Base-by-base conservation (phyloP, 2,329 filamentous ascomycete species). In the Talaromyces albobiverticillius region DNA sequence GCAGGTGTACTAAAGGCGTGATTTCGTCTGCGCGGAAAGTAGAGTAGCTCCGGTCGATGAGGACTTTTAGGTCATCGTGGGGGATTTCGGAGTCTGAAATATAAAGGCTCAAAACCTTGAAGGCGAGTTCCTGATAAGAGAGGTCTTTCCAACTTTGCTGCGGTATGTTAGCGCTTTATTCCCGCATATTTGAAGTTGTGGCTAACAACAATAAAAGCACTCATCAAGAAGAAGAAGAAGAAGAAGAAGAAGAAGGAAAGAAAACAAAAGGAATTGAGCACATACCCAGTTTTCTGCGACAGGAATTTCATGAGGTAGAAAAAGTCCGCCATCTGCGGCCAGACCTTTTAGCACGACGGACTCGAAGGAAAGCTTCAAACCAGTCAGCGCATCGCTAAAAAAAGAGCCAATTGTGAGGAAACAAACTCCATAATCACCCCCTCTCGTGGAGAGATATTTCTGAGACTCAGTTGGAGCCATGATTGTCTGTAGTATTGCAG, bases 281-380 rank as follows among this genome's bases (percentile, higher is more conserved):
- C 47, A 14, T 26, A 42, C 85, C 86, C 89, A 68, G 85, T 77
- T 54, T 67, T 66, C 53, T 82, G 83, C 71, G 4, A 76, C 70
- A 47, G 91, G 91, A 58, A 95, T 87, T 60, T 87, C 81, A 68
- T 96, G 87, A 40, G 92, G 92, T 59, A 96, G 87, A 77, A 93
- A 96, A 25, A 96, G 85, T 51, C 92, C 92, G 55, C 90, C 90
- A 67, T 96, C 92, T 43, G 83, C 79, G 55, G 90, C 91, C 54
- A 96, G 84, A 42, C 91, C 91, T 73, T 95, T 95, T 60, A 96
- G 80, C 38, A 96, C 90, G 45, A 91, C 91, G 51, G 91, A 86
- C 73, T 96, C 92, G 71, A 96, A 96, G 50, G 90, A 92, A 62
- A 95, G 64, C 69, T 71, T 36, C 13, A 20, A 20, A 23, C 5